Evolutionary conservation across 2,329 filamentous ascomycete species (phyloP), one percentile per base, ranked within the genome.

Genomic region (Cercospora beticola): DNA sequence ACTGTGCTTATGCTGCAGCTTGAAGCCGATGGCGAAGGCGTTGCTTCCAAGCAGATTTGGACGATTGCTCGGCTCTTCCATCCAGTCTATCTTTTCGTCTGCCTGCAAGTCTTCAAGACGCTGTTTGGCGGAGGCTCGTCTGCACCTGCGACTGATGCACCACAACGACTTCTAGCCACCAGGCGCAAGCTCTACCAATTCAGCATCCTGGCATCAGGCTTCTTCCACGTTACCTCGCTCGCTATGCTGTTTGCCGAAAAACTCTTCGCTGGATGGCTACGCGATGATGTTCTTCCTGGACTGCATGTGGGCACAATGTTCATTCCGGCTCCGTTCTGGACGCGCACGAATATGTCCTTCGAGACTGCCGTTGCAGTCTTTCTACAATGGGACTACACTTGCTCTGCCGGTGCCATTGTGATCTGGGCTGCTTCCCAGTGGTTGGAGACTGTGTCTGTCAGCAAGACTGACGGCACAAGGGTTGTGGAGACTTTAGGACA

Each of bases 341-440:
- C 65, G 4, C 62, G 33, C 31, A 26, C 30, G 18, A 28, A 58
- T 21, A 58, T 65, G 52, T 30, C 68, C 0, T 69, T 71, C 26
- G 68, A 68, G 10, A 65, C 66, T n/a, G 71, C 68, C 1, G 72
- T 72, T 4, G 71, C 72, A 10, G 70, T 69, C 7, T 74, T 74
- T 57, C 52, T 74, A 49, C 72, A 74, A 59, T 74, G 72, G 72
- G 72, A 74, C 58, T 68, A 73, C 40, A 60, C 68, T 5, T 71
- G 70, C 56, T 70, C 72, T 10, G 58, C 65, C 9, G 54, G 67
- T 9, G 71, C 72, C 12, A 70, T 73, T 60, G 31, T 70, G 10
- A 64, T 73, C 30, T 74, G 72, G 72, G 71, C 72, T 2, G 60
- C 58, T 14, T 62, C 62, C 2, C 63, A 73, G 30, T 74, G 66